Base-by-base conservation (phyloP, 1,139 yeast genomes). In the Taphrina sp. region DNA sequence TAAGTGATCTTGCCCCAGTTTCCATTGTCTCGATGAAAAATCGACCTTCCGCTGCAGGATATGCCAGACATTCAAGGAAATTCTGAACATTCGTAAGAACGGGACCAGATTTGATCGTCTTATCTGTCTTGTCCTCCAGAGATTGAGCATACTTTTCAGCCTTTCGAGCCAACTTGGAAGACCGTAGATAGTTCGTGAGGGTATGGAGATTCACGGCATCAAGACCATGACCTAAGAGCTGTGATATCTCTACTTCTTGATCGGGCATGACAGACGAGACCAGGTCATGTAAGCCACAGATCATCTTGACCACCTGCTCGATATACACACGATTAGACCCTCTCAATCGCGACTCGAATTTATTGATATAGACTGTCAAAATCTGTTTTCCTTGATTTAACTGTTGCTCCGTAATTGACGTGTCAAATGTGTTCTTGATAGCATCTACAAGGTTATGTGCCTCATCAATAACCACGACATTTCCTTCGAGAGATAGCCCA, bases 371-470 rank as follows among this genome's bases (percentile, higher is more conserved):
- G 0, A 66, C 60, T 44, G 77, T 74, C 47, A 89, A 66, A 0
- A 83, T 79, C 8, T 65, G 64, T 3, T 77, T 70, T 0, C 79
- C 73, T 5, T 66, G 60, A 3, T 65, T 58, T 10, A 86, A 70
- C 28, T 85, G 90, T 0, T 63, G 57, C 0, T 74, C 64, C 0
- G 84, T 73, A 0, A 90, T 72, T 2, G 77, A 69, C 1, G 81
- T 76, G 0, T 96, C 87, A 64, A 85, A 77, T 60, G 90, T 72
- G 0, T 85, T 73, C 1, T 83, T 78, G 3, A 90, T 80, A 0
- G 90, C 82, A 63, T 89, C 96, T 29, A 89, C 67, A 38, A 90
- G 71, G 66, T 90, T 90, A 66, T 90, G 98, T 0, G 97, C 97
- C 66, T 90, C 98, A 66, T 90, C 98, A 35, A 90, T 83, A 2